Evolutionary conservation across 306 rosid species (phyloP), one percentile per base, ranked within the genome.

Genomic region (Pachyrhizus erosus): DNA sequence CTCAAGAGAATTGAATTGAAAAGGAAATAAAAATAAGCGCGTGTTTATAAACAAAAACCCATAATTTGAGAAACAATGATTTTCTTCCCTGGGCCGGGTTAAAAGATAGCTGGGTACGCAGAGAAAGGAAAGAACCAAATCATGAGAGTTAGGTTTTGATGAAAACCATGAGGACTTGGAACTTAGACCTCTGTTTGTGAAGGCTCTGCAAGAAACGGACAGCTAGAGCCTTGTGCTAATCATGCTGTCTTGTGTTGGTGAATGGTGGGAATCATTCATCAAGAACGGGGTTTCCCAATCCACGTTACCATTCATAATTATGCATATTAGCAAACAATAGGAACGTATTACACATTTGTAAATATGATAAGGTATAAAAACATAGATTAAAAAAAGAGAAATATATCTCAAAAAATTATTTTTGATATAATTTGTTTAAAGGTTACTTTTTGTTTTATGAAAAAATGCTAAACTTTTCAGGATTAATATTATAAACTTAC

Each of bases 231-330:
- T 34, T 80, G 91, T 80, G 85, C 84, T 87, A 92, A 94, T 94
- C 87, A 94, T 94, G 96, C 29, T 92, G 98, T 91, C 98, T 89
- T 89, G 98, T 89, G 93, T 84, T 86, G 83, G 90, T 86, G 94
- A 92, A 92, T 89, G 97, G 91, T 85, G 43, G 84, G 86, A 92
- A 94, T 94, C 87, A 94, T 94, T 88, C 90, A 76, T 84, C 89
- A 70, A 74, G 85, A 92, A 92, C 94, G 91, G 94, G 93, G 90
- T 89, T 93, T 78, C 83, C 79, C 83, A 78, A 82, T 82, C 74
- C 87, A 73, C 69, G 87, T 78, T 78, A 78, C 65, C 61, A 67
- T 70, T 79, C 55, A 79, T 75, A 66, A 70, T 74, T 76, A 18
- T 81, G 34, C 67, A 46, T 76, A 33, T 75, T 48, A 24, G n/a